Evolutionary conservation across 306 rosid species (phyloP).

Genomic region (Citrullus mucosospermus): DNA sequence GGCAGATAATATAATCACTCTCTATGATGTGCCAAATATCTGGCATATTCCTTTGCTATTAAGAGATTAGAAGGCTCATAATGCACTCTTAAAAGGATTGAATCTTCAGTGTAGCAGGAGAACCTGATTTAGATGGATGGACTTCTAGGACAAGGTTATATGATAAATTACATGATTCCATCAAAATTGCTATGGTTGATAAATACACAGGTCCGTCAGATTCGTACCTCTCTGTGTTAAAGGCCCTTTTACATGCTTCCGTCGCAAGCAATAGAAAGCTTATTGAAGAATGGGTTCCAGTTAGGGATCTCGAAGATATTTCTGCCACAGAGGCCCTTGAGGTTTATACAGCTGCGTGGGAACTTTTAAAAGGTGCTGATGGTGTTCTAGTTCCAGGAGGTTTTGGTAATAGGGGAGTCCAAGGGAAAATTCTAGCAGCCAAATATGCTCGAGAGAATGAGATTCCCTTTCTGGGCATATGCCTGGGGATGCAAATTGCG

Average conservation of each 20-base stretch:
- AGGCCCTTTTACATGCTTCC: slow-evolving; percentile 53
- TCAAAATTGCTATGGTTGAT: slow-evolving; percentile 87
- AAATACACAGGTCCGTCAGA: slow-evolving; percentile 85
- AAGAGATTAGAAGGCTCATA: slow-evolving; percentile 48
- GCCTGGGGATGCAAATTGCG: slow-evolving; percentile 10
- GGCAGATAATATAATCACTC: slow-evolving; percentile 66
- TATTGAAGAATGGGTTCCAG: slow-evolving; percentile 30
- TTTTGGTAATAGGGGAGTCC: slow-evolving; percentile 4
- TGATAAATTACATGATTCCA: slow-evolving; percentile 32
- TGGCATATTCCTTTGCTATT: slow-evolving; percentile 92
- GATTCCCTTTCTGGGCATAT: slow-evolving; percentile 4
- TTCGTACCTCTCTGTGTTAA: slow-evolving; percentile 84
- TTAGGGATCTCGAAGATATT: slow-evolving; percentile 29
- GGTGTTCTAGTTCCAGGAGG: slow-evolving; percentile 9
- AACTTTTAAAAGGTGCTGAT: neutral
- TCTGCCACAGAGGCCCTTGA: slow-evolving; percentile 26
- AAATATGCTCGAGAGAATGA: slow-evolving; percentile 6
- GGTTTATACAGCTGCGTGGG: slow-evolving; percentile 5
- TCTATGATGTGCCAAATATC: slow-evolving; percentile 90
- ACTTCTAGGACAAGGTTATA: slow-evolving; percentile 24
- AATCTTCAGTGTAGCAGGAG: slow-evolving; percentile 26
- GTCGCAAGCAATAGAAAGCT: slow-evolving; percentile 28
- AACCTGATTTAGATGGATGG: slow-evolving; percentile 32
- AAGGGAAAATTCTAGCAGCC: slow-evolving; percentile 1
- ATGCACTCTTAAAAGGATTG: slow-evolving; percentile 31